Conservation (phyloP, 2,329 filamentous ascomycete species). For the Leptographium procerum region DNA sequence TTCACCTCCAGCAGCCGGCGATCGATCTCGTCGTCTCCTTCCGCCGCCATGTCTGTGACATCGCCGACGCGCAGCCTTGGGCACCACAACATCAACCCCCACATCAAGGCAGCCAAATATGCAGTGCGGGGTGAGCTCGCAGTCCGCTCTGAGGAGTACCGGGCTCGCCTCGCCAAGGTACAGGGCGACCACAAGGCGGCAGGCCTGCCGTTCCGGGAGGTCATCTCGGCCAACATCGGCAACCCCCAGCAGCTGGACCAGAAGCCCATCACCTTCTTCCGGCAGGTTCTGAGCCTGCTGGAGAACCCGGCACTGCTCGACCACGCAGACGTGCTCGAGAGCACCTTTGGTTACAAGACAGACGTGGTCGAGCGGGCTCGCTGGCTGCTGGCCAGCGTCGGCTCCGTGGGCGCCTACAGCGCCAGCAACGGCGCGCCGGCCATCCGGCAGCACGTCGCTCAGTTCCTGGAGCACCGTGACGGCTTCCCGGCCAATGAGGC, state of each 20-base stretch:
- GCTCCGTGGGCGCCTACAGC: constrained; percentile 92
- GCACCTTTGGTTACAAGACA: constrained; percentile 70
- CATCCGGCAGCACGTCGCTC: constrained; percentile 80
- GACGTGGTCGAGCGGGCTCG: constrained; percentile 80
- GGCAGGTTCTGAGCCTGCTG: constrained; percentile 84
- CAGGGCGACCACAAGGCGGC: constrained; percentile 22
- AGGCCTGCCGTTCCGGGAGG: constrained; percentile 67
- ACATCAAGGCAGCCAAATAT: constrained; percentile 82
- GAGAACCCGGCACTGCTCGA: constrained; percentile 83
- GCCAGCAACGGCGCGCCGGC: constrained; percentile 80
- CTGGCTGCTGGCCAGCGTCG: constrained; percentile 69
- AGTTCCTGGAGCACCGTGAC: constrained; percentile 87
- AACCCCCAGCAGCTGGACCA: constrained; percentile 98
- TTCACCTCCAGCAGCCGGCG: not conserved
- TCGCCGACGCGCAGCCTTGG: constrained; percentile 42
- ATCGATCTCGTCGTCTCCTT: constrained; percentile 3
- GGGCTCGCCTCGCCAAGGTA: constrained; percentile 56
- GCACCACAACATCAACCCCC: constrained; percentile 82
- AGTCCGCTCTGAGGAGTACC: constrained; percentile 84
- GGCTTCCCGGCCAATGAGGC: constrained; percentile 72
- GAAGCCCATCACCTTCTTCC: constrained; percentile 98
- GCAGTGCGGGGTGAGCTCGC: constrained; percentile 94
- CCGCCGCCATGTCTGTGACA: constrained; percentile 22
- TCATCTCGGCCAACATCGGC: constrained; percentile 97
- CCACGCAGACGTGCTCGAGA: constrained; percentile 67